phyloP scores from a whole-genome alignment of 805 yeast species.

The Yamadazyma sp. region DNA sequence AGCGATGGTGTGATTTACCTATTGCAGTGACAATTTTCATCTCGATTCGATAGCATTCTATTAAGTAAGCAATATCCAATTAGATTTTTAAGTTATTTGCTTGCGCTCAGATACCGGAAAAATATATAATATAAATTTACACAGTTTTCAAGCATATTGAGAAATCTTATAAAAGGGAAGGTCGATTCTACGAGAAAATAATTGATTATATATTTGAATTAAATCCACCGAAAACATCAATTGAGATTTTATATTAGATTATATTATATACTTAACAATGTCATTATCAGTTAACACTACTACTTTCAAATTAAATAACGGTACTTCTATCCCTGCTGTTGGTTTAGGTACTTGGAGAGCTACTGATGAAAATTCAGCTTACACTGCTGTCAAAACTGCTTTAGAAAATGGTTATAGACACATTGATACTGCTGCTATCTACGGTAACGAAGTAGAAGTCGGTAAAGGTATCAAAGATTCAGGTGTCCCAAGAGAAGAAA shows the following conservation, averaged over 20 bases:
- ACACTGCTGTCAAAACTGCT: slow-evolving; percentile 58
- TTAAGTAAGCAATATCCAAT: too few species aligned
- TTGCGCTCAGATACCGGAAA: too few species aligned
- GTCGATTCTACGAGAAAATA: too few species aligned
- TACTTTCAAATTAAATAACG: slow-evolving; percentile 54
- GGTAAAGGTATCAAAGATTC: slow-evolving; percentile 54
- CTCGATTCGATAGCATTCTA: too few species aligned
- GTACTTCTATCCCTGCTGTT: slow-evolving; percentile 59
- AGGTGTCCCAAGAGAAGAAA: slow-evolving; percentile 60
- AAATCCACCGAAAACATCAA: too few species aligned
- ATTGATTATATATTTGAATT: too few species aligned
- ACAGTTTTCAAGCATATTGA: too few species aligned
- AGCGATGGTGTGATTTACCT: too few species aligned
- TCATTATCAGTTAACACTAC: slow-evolving; percentile 4
- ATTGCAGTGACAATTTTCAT: too few species aligned
- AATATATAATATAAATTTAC: too few species aligned
- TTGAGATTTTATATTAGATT: neutral
- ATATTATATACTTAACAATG: slow-evolving; percentile 1
- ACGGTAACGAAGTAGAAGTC: slow-evolving; percentile 64
- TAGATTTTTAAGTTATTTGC: too few species aligned
- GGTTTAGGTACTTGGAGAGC: slow-evolving; percentile 78
- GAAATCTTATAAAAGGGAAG: too few species aligned
- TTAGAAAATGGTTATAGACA: slow-evolving; percentile 68
- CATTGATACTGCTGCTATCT: slow-evolving; percentile 73
- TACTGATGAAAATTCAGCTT: slow-evolving; percentile 47